phyloP scores from a whole-genome alignment of 176 grass and related monocot species.

The Typha latifolia region DNA sequence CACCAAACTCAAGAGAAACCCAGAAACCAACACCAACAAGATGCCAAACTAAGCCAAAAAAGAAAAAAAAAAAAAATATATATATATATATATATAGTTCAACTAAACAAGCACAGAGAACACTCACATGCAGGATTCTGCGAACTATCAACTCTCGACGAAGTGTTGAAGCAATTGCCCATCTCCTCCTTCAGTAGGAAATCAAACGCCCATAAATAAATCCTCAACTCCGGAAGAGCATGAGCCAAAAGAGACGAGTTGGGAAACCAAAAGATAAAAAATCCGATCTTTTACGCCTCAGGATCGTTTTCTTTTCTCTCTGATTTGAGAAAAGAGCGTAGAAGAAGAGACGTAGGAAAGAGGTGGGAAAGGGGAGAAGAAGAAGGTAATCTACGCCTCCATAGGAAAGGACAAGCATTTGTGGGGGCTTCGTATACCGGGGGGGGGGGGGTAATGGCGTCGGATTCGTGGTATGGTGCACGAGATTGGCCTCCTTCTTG shows the following conservation, averaged over 20 bases:
- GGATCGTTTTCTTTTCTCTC: conserved; percentile 11
- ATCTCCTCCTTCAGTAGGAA: conserved; percentile 25
- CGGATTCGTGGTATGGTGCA: no score
- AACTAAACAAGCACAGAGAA: neutral
- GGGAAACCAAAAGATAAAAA: conserved; percentile 16
- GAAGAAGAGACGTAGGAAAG: conserved; percentile 3
- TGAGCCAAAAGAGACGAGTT: conserved; percentile 11
- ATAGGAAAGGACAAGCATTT: no score
- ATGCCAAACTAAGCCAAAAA: conserved; percentile 1
- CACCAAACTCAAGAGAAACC: neutral
- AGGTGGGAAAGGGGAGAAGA: conserved; percentile 3
- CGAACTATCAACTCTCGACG: conserved; percentile 39
- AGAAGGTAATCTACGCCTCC: neutral
- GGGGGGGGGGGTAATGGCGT: no score
- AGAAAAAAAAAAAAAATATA: neutral
- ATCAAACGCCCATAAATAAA: conserved; percentile 24
- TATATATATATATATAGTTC: no score
- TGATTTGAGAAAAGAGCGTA: conserved; percentile 5
- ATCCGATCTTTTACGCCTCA: conserved; percentile 5
- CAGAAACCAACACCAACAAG: conserved; percentile 14
- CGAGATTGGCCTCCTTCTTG: no score
- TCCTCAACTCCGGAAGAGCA: conserved; percentile 6
- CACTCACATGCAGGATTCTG: conserved; percentile 62
- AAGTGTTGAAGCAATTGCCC: conserved; percentile 72
- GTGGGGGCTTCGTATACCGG: no score